Evolutionary conservation across 805 yeast genomes (phyloP).

Genomic region (Yarrowia sp.): DNA sequence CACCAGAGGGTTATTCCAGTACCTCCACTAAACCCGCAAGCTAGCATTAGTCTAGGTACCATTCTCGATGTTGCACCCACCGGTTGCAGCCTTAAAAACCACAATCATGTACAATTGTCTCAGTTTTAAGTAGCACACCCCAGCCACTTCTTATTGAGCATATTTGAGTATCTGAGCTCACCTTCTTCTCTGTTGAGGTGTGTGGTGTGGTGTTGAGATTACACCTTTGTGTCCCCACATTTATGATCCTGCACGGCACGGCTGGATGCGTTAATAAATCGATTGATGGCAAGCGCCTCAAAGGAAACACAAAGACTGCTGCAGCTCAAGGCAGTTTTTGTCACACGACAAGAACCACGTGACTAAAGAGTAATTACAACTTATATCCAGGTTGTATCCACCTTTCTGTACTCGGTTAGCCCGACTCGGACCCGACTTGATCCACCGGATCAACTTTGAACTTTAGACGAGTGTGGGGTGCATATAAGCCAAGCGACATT

Average conservation of each 20-base stretch:
- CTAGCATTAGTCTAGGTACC: not conserved
- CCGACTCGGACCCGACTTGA: conserved; percentile 5
- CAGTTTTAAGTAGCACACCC: not conserved
- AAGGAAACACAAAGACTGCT: not conserved
- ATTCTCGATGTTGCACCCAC: not conserved
- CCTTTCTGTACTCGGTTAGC: not conserved
- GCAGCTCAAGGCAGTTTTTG: not conserved
- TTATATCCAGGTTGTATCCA: not conserved
- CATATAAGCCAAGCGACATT: conserved; percentile 1
- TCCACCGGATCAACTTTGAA: conserved; percentile 6
- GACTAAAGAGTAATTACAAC: not conserved
- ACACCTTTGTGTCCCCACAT: not conserved
- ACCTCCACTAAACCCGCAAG: too few relatives aligned
- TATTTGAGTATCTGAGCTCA: not conserved
- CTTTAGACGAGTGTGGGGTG: conserved; percentile 4
- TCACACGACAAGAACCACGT: not conserved
- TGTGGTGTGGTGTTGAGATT: not conserved
- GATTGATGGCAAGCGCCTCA: not conserved
- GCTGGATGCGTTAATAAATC: not conserved
- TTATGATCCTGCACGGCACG: not conserved
- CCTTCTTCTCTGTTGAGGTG: not conserved
- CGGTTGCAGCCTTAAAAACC: not conserved
- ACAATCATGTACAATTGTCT: not conserved
- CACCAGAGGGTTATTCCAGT: too few relatives aligned
- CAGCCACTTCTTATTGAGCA: not conserved